Evolutionary conservation across 2,329 filamentous ascomycete genomes (phyloP), one percentile per base, ranked within the genome.

Genomic region (Cordyceps militaris): DNA sequence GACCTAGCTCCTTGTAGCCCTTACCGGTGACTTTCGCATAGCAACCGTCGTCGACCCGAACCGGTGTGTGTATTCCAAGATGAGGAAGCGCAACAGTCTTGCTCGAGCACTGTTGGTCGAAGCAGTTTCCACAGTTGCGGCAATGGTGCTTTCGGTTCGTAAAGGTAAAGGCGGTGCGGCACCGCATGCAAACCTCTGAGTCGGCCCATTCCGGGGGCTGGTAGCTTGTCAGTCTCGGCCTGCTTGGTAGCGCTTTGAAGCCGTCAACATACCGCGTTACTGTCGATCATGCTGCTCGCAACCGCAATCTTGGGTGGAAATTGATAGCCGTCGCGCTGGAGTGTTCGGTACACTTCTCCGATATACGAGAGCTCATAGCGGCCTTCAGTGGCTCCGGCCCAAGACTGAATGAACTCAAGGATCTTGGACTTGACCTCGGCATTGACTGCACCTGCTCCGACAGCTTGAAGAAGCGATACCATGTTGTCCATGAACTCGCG

Each of bases 101-200:
- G 76, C 84, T 87, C 14, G 93, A 97, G 69, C 94, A 99, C 66
- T 94, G 87, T 63, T 93, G 91, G 69, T 96, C 95, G 70, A 99
- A 99, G 66, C 96, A 94, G 72, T 94, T 96, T 53, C 94, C 94
- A 68, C 94, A 99, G 71, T 99, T 99, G 63, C 94, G 86, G 68
- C 94, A 99, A 71, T 99, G 94, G 70, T 99, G 94, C 70, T 97
- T 99, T 67, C 94, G 87, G 71, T 99, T 99, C 57, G 93, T 99
- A 69, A 99, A 97, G 49, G 91, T 97, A 67, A 99, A 99, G 19
- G 91, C 76, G 13, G 93, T 97, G 64, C 94, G 86, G 71, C 94
- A 99, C 69, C 94, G 88, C 91, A 99, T 97, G 71, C 94, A 99
- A 32, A 99, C 93, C 67, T 99, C 94, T 11, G 93, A 97, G 73